These are phyloP conservation scores for Elaeis guineensis DNA, from an alignment of 176 grass and related monocot species.

Conservation along the genomic window DNA sequence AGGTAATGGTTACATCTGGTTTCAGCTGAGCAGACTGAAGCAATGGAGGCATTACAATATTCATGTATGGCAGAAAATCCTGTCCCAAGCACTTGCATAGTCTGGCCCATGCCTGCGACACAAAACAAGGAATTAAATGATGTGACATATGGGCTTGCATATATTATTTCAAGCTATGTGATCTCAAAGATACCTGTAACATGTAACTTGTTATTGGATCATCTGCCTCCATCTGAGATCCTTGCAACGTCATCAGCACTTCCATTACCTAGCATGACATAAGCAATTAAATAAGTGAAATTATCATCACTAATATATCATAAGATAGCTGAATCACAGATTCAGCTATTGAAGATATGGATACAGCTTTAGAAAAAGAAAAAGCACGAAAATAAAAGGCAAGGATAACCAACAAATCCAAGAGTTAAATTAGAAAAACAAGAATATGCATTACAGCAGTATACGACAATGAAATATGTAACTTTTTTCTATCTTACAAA, in stretches of 20 bases:
- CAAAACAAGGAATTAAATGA: not conserved
- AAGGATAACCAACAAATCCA: too few relatives aligned
- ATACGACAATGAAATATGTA: too few relatives aligned
- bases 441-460: too few relatives aligned
- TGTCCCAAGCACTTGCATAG: slow-evolving; percentile 99
- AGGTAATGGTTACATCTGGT: slow-evolving; percentile 95
- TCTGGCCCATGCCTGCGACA: slow-evolving; percentile 87
- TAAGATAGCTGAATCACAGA: too few relatives aligned
- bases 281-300: not conserved
- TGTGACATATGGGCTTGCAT: not conserved
- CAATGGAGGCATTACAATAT: slow-evolving; percentile 91
- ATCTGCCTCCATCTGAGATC: slow-evolving; percentile 89
- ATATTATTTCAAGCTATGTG: not conserved
- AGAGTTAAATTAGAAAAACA: too few relatives aligned
- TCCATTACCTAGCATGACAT: slow-evolving; percentile 74
- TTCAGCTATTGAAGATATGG: too few relatives aligned
- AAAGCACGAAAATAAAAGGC: too few relatives aligned
- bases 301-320: too few relatives aligned
- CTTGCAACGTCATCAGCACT: slow-evolving; percentile 95
- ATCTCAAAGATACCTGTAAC: slow-evolving; percentile 52
- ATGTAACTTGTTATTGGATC: slow-evolving; percentile 99
- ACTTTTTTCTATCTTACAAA: too few relatives aligned
- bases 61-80: slow-evolving; percentile 99
- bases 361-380: too few relatives aligned
- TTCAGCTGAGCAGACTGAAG: slow-evolving; percentile 98